phyloP scores from a whole-genome alignment of 179 eudicot species.

The Sideroxylon spinosum region DNA sequence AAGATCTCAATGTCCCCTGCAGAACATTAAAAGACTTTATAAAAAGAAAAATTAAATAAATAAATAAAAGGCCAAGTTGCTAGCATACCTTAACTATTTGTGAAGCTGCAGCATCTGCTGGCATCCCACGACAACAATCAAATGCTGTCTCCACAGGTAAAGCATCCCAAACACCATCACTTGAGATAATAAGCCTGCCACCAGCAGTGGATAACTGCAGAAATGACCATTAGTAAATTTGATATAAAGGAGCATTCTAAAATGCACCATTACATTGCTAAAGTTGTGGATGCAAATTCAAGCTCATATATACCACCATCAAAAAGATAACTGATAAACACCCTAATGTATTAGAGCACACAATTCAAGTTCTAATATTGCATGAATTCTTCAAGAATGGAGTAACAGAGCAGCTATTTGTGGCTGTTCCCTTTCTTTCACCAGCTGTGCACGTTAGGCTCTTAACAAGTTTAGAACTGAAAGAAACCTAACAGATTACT shows the following conservation, averaged over 20 bases:
- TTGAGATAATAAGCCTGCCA: constrained; percentile 78
- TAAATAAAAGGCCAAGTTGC: neutral
- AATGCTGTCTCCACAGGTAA: constrained; percentile 74
- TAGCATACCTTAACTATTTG: constrained; percentile 71
- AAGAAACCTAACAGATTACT: neutral
- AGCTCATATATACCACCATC: no score
- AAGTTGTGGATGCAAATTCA: no score
- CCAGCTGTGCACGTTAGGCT: neutral
- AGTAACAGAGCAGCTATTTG: neutral
- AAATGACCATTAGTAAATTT: constrained; percentile 9
- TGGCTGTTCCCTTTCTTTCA: neutral
- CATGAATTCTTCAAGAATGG: neutral
- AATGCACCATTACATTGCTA: no score
- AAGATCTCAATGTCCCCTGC: no score
- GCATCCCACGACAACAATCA: constrained; percentile 82
- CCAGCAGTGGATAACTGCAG: constrained; percentile 80
- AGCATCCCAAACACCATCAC: constrained; percentile 99
- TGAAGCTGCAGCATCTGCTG: constrained; percentile 83
- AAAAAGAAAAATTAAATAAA: neutral
- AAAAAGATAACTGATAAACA: neutral
- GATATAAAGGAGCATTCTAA: neutral
- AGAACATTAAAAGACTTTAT: constrained; percentile 2
- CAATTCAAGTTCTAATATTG: neutral
- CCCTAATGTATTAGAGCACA: neutral
- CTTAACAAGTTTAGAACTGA: neutral